Percentiles rank a stretch among this genome's conserved stretches.
Evolutionary conservation across 1,284 basidiomycete genomes (phyloP).

Genomic region (Albatrellus sp.): DNA sequence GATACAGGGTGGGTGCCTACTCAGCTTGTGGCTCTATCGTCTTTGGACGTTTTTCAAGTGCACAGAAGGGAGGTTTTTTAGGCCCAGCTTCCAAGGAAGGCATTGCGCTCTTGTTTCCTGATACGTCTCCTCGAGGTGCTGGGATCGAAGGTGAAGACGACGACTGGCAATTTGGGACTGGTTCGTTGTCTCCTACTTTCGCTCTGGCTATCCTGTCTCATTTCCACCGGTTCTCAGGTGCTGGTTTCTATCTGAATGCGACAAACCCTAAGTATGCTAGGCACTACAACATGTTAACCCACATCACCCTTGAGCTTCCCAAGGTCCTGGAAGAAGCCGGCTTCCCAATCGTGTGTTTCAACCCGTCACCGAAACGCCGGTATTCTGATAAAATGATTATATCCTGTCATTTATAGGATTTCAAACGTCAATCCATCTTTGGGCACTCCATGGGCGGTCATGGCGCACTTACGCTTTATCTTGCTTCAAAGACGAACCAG

Average conservation of each 20-base stretch:
- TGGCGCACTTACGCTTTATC: constrained; percentile 87
- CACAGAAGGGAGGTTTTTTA: constrained; percentile 84
- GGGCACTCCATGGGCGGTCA: constrained; percentile 93
- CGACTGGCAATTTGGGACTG: constrained; percentile 89
- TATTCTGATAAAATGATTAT: too few relatives aligned
- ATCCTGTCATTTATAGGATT: constrained; percentile 33
- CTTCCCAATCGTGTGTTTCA: constrained; percentile 45
- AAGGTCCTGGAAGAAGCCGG: constrained; percentile 57
- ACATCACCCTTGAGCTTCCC: constrained; percentile 77
- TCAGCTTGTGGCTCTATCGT: background rate
- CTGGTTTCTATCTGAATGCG: constrained; percentile 91
- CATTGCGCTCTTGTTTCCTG: constrained; percentile 90
- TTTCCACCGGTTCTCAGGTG: constrained; percentile 34
- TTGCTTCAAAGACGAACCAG: constrained; percentile 54
- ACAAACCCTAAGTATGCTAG: constrained; percentile 69
- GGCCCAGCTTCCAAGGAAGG: constrained; percentile 70
- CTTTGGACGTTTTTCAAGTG: constrained; percentile 26
- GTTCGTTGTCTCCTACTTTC: constrained; percentile 15
- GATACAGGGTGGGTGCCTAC: constrained; percentile 67
- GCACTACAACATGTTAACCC: constrained; percentile 87
- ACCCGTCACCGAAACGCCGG: background rate
- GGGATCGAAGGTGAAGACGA: constrained; percentile 80
- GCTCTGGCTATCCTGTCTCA: background rate
- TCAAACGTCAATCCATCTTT: constrained; percentile 65
- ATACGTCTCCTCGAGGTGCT: constrained; percentile 91